Base-by-base conservation (phyloP, 139 green algal species). In the Picochlorum sp. region DNA sequence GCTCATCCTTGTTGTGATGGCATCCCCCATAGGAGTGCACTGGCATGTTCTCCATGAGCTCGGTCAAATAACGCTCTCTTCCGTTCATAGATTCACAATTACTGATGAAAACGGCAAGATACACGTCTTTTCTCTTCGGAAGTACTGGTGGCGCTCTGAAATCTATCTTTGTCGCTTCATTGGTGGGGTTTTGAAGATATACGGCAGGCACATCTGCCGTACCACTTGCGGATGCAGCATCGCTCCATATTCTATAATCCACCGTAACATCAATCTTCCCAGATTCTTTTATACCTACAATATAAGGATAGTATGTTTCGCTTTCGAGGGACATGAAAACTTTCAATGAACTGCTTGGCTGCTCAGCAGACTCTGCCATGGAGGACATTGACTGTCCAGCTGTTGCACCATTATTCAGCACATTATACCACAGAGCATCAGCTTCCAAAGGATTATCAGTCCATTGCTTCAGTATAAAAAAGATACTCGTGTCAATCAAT, bases 261-360 rank as follows among this genome's bases (percentile, higher is more conserved):
- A 62, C 56, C 6, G n/a, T 54, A 56, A 62, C 8, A 45, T 62
- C 11, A 20, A 54, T 45, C 9, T 58, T 49, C 15, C 56, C 56
- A 45, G n/a, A n/a, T 44, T 62, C n/a, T 56, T 62, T 62, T 9
- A 20, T 20, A 18, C 52, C 13, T 14, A 62, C 11, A 62, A 62
- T 45, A 10, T 62, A 34, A 20, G 30, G 30, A 20, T 62, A 62
- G n/a, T 62, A 62, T 20, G n/a, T 0, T 20, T 45, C 56, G 31
- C 30, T 54, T 62, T 62, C 56, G 18, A 62, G n/a, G 52, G 56
- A 62, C 30, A 54, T 54, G 31, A 62, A 62, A 45, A 45, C 56
- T 8, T 54, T 44, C 6, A 62, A 14, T 62, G 30, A 16, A 21
- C 0, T 45, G 18, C 18, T 18, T 44, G 16, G 6, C 14, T 21